These are phyloP conservation scores for Aspergillus sergii DNA, from an alignment of 2,329 filamentous ascomycete species.

Conservation along the genomic window DNA sequence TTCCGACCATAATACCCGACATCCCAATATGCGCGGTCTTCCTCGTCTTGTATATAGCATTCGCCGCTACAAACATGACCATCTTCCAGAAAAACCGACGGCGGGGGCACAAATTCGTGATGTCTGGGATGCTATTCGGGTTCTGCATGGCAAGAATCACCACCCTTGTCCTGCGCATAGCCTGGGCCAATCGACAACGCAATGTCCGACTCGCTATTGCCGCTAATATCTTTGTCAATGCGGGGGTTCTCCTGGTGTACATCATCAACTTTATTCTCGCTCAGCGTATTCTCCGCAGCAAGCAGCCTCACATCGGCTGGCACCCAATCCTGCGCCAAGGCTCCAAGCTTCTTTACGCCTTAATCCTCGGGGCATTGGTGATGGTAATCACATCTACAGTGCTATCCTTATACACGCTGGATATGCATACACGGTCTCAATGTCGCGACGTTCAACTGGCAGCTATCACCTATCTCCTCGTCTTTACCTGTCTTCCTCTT, in stretches of 20 bases:
- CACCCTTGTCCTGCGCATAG: conserved; percentile 55
- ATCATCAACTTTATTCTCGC: conserved; percentile 76
- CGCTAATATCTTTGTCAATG: conserved; percentile 70
- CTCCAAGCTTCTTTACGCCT: conserved; percentile 62
- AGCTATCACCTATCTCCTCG: conserved; percentile 62
- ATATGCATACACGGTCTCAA: conserved; percentile 49
- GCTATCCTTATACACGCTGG: conserved; percentile 68
- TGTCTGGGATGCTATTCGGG: conserved; percentile 48
- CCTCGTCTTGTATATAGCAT: conserved; percentile 51
- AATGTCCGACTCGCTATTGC: conserved; percentile 57
- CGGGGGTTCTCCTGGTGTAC: conserved; percentile 75
- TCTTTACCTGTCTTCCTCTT: conserved; percentile 69
- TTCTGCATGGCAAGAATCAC: conserved; percentile 55
- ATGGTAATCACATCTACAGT: conserved; percentile 68
- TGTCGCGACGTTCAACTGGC: conserved; percentile 68
- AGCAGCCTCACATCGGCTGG: conserved; percentile 74
- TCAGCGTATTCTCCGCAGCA: conserved; percentile 73
- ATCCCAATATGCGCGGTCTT: conserved; percentile 67
- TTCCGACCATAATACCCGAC: conserved; percentile 62
- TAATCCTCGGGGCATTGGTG: conserved; percentile 62
- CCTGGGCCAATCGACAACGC: conserved; percentile 53
- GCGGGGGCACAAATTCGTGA: conserved; percentile 52
- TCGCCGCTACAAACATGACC: conserved; percentile 48
- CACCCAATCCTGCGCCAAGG: conserved; percentile 51
- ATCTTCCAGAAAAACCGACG: conserved; percentile 47